phyloP scores from a whole-genome alignment of 2,329 filamentous ascomycete genomes.

The Talaromyces sp. region DNA sequence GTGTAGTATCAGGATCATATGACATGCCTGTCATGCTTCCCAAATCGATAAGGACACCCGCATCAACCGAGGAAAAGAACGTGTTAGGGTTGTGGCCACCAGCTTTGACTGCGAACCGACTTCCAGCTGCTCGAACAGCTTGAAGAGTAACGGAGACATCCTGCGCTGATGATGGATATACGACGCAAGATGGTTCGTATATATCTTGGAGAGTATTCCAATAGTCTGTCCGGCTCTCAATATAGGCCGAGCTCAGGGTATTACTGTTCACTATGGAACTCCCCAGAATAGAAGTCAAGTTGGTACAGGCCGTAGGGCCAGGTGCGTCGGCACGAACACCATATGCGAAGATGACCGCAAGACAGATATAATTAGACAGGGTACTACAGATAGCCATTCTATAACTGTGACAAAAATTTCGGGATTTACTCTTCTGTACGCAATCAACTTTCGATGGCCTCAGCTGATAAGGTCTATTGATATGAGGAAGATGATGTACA shows the following conservation, averaged over 20 bases:
- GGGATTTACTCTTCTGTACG: neutral
- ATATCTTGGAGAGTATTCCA: constrained; percentile 23
- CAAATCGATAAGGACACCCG: neutral
- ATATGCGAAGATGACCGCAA: neutral
- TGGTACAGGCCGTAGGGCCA: neutral
- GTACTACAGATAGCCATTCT: neutral
- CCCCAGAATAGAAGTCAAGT: neutral
- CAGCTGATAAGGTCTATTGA: neutral
- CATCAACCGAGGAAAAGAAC: neutral
- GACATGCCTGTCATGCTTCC: neutral
- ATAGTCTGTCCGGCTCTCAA: neutral
- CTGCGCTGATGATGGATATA: constrained; percentile 25
- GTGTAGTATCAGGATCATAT: neutral
- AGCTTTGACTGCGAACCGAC: neutral
- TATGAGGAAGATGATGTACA: neutral
- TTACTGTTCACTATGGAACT: neutral
- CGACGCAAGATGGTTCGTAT: constrained; percentile 27
- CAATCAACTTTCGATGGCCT: neutral
- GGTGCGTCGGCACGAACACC: neutral
- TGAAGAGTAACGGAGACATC: constrained; percentile 27
- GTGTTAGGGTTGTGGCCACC: neutral
- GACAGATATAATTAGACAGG: neutral
- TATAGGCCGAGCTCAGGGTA: neutral
- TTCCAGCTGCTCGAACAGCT: constrained; percentile 25
- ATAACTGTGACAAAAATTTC: neutral